Percentiles rank a stretch among this genome's conserved stretches.
phyloP scores from a whole-genome alignment of 192 early-diverging fungal species.

The Coemansia javaensis region DNA sequence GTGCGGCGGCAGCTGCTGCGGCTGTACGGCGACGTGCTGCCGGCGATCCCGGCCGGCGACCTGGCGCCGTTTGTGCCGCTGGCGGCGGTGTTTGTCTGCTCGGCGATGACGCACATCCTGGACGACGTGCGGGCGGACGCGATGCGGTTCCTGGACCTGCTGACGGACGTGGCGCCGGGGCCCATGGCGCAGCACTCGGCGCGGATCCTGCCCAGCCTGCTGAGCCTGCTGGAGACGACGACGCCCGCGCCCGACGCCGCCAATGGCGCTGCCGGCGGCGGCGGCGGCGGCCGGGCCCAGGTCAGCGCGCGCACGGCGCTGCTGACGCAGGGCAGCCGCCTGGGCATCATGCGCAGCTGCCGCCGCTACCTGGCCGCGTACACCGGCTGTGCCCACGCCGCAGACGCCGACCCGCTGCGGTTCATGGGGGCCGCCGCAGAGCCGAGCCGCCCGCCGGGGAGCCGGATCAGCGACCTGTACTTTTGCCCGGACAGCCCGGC shows the following conservation, averaged over 20 bases:
- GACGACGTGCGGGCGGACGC: slow-evolving; percentile 83
- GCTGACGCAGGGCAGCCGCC: slow-evolving; percentile 26
- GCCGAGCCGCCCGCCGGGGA: no score
- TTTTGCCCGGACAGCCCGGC: slow-evolving; percentile 25
- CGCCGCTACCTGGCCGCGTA: slow-evolving; percentile 31
- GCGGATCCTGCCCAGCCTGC: slow-evolving; percentile 45
- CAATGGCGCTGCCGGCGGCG: no score
- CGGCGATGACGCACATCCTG: slow-evolving; percentile 84
- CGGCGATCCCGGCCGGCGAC: slow-evolving; percentile 49
- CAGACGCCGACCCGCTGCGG: slow-evolving; percentile 16
- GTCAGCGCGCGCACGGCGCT: slow-evolving; percentile 29
- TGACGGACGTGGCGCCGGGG: slow-evolving; percentile 60
- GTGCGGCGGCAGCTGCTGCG: slow-evolving; percentile 50
- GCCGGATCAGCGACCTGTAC: slow-evolving; percentile 8
- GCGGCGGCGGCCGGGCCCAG: slow-evolving; percentile 3
- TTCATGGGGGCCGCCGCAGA: no score
- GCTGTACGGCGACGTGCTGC: slow-evolving; percentile 45
- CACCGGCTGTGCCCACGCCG: slow-evolving; percentile 8
- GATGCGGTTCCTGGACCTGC: slow-evolving; percentile 70
- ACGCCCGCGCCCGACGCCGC: slow-evolving; percentile 7
- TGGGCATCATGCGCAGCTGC: slow-evolving; percentile 44
- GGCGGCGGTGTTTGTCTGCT: slow-evolving; percentile 73
- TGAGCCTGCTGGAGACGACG: slow-evolving; percentile 36
- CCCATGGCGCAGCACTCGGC: slow-evolving; percentile 64
- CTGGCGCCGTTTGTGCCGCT: slow-evolving; percentile 75